phyloP scores from a whole-genome alignment of 2,329 filamentous ascomycete species.

The Chaetoscypha palmicola region DNA sequence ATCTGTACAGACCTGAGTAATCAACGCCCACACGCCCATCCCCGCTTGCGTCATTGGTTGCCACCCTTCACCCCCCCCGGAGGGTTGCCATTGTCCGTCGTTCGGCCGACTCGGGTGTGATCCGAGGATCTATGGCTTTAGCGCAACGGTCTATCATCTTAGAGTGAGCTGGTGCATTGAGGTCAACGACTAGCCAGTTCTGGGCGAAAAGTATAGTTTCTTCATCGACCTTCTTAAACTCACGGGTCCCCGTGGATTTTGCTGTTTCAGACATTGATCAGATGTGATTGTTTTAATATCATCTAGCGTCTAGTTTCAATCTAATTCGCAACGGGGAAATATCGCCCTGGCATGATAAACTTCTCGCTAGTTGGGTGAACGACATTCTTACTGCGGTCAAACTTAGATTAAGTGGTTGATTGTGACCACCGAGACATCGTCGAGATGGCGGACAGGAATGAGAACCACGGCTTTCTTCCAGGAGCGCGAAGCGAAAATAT shows the following conservation, averaged over 20 bases:
- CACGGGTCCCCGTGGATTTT: neutral
- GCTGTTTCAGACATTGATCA: neutral
- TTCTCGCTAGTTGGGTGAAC: neutral
- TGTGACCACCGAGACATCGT: neutral
- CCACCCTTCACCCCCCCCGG: too few species aligned
- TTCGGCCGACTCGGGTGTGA: neutral
- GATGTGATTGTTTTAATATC: neutral
- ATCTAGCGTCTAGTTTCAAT: too few species aligned
- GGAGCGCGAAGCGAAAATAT: conserved; percentile 13
- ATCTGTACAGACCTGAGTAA: too few species aligned
- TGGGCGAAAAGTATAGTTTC: neutral
- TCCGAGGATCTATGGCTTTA: neutral
- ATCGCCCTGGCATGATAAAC: neutral
- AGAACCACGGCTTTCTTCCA: conserved; percentile 5
- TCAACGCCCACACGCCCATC: too few species aligned
- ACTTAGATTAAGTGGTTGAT: neutral
- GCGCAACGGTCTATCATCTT: neutral
- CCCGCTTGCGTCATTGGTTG: too few species aligned
- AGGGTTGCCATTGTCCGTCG: too few species aligned
- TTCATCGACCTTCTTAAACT: neutral
- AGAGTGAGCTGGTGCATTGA: neutral
- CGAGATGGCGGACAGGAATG: neutral
- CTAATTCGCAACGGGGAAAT: too few species aligned
- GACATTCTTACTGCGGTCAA: neutral
- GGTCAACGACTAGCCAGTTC: neutral